Percentiles rank a stretch among this genome's conserved stretches.
Conservation (phyloP, 495 filamentous ascomycete genomes). For the Penicillium cosmopolitanum region DNA sequence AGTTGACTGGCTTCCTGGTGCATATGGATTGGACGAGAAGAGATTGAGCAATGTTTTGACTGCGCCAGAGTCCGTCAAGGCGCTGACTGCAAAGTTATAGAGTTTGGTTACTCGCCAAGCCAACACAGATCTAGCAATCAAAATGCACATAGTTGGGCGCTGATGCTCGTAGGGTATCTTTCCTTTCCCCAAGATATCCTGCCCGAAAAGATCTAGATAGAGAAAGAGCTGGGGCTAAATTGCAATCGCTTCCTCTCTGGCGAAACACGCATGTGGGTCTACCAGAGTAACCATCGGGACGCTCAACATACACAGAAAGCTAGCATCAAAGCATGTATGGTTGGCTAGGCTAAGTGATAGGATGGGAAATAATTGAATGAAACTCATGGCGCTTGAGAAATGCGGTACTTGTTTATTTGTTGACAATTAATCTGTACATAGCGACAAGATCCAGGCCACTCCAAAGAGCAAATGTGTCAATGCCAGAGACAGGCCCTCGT, state of each 20-base stretch:
- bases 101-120: background rate
- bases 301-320: too few species aligned
- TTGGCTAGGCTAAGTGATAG: background rate
- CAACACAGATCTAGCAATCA: background rate
- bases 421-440: background rate
- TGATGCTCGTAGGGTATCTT: too few species aligned
- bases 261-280: too few species aligned
- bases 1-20: slow-evolving; percentile 25
- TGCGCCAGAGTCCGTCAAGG: slow-evolving; percentile 17
- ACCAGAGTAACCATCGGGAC: too few species aligned
- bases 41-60: slow-evolving; percentile 26
- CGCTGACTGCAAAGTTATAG: slow-evolving; percentile 24
- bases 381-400: background rate
- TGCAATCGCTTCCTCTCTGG: too few species aligned
- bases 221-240: too few species aligned
- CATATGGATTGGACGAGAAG: slow-evolving; percentile 28
- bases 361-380: background rate
- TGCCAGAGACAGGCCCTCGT: too few species aligned
- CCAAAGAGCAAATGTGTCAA: too few species aligned
- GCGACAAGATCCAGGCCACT: background rate
- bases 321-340: too few species aligned
- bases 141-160: too few species aligned
- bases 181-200: too few species aligned
- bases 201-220: too few species aligned
- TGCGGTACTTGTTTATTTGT: background rate